A percentile compares a stretch with the other conserved stretches of the same genome.
Conservation (phyloP, 1,139 yeast genomes). For the Citeromyces hawaiiensis region DNA sequence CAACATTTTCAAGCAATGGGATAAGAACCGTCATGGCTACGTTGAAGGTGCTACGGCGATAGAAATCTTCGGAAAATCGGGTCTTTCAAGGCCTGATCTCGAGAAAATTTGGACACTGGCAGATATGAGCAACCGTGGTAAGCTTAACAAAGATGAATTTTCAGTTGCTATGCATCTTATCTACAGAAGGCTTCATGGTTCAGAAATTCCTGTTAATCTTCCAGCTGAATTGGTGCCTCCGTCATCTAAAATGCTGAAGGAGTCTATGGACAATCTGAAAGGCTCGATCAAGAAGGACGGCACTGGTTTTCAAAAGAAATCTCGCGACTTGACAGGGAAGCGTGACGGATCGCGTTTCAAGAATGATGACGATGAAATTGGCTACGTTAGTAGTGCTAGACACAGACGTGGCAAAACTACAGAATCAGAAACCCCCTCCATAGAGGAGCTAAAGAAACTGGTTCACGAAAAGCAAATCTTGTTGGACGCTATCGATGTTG, state of each 20-base stretch:
- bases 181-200: constrained; percentile 61
- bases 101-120: constrained; percentile 85
- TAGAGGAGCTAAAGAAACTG: constrained; percentile 44
- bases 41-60: constrained; percentile 78
- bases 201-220: constrained; percentile 55
- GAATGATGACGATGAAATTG: constrained; percentile 49
- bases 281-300: constrained; percentile 19
- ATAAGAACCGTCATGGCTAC: constrained; percentile 48
- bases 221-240: constrained; percentile 73
- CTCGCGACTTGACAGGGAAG: constrained; percentile 4
- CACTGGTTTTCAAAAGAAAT: constrained; percentile 7
- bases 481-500: constrained; percentile 59
- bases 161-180: constrained; percentile 78
- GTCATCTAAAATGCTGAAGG: constrained; percentile 50
- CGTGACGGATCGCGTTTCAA: constrained; percentile 53
- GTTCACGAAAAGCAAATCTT: constrained; percentile 60
- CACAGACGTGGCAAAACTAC: constrained; percentile 24
- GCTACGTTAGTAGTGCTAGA: constrained; percentile 56
- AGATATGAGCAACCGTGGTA: constrained; percentile 59
- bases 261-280: constrained; percentile 38
- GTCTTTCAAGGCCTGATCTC: constrained; percentile 70
- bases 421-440: constrained; percentile 5
- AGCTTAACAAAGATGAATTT: constrained; percentile 64
- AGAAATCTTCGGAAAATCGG: constrained; percentile 79
- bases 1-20: constrained; percentile 83